Conservation (phyloP, 139 green algal genomes). For the Mesotaenium endlicherianum region DNA sequence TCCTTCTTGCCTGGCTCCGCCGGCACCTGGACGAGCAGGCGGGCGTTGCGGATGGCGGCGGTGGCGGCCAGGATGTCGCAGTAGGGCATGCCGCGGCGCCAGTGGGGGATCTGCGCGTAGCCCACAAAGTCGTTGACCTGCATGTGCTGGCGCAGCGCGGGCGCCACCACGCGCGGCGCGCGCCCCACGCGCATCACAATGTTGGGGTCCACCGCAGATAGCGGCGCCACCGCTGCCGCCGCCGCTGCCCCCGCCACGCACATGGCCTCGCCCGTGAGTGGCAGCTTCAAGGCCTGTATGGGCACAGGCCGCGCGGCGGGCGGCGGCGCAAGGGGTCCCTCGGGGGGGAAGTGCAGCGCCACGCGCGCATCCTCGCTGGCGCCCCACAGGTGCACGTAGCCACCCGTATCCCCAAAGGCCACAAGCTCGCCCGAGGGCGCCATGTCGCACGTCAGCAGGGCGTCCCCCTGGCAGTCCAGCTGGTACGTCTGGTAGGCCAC, state of each 20-base stretch:
- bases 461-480: constrained; percentile 57
- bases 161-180: constrained; percentile 67
- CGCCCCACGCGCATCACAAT: constrained; percentile 56
- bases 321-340: background rate
- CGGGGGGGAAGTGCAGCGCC: constrained; percentile 45
- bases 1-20: too few relatives aligned
- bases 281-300: too few relatives aligned
- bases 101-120: constrained; percentile 79
- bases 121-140: constrained; percentile 78
- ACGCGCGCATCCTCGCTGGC: constrained; percentile 21
- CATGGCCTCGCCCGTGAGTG: too few relatives aligned
- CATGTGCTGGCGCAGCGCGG: constrained; percentile 59
- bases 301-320: background rate
- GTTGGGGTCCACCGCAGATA: constrained; percentile 61
- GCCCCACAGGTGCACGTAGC: constrained; percentile 80
- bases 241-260: background rate
- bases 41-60: constrained; percentile 59
- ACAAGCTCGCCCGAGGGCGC: constrained; percentile 64
- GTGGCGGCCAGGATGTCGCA: constrained; percentile 53
- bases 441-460: constrained; percentile 50
- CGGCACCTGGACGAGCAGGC: constrained; percentile 45
- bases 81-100: constrained; percentile 52
- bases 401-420: constrained; percentile 70
- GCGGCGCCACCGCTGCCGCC: constrained; percentile 42
- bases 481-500: constrained; percentile 54